These are phyloP conservation scores for Hypomyces rosellus DNA, from an alignment of 2,329 filamentous ascomycete species.

Conservation along the genomic window DNA sequence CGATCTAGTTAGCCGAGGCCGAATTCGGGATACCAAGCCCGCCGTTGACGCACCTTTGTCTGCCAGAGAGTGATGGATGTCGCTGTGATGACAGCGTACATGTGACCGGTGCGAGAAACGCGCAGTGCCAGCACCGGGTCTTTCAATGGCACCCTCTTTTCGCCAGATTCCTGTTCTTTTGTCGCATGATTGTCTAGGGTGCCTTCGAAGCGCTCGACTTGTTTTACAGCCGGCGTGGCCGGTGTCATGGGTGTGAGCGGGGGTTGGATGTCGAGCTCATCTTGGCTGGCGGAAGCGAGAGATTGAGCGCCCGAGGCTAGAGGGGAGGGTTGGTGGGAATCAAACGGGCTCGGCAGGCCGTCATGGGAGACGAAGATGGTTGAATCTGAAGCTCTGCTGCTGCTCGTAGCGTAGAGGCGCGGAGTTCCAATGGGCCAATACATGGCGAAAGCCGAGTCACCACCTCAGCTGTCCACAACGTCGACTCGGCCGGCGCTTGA, in stretches of 20 bases:
- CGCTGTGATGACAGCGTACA: conserved; percentile 80
- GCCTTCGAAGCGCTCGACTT: conserved; percentile 49
- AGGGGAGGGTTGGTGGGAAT: conserved; percentile 18
- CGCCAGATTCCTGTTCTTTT: conserved; percentile 14
- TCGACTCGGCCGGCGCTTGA: conserved; percentile 11
- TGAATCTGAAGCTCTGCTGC: conserved; percentile 48
- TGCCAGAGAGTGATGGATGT: conserved; percentile 94
- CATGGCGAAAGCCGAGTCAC: conserved; percentile 49
- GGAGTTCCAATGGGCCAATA: conserved; percentile 88
- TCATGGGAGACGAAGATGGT: conserved; percentile 53
- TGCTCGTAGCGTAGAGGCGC: conserved; percentile 73
- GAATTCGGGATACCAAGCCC: background rate
- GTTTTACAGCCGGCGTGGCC: conserved; percentile 50
- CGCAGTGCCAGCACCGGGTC: conserved; percentile 69
- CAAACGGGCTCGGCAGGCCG: conserved; percentile 41
- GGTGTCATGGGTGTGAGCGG: conserved; percentile 47
- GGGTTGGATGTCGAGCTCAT: conserved; percentile 29
- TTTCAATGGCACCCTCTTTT: conserved; percentile 38
- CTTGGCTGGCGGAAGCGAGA: conserved; percentile 21
- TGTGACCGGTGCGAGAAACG: conserved; percentile 70
- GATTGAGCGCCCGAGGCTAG: conserved; percentile 15
- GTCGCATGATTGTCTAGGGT: conserved; percentile 5
- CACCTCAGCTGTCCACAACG: conserved; percentile 18
- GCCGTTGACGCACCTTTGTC: conserved; percentile 60
- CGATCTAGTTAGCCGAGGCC: conserved; percentile 8